Evolutionary conservation across 176 grass and related monocot genomes (phyloP), one percentile per base, ranked within the genome.

Genomic region (Aegilops sharonensis): DNA sequence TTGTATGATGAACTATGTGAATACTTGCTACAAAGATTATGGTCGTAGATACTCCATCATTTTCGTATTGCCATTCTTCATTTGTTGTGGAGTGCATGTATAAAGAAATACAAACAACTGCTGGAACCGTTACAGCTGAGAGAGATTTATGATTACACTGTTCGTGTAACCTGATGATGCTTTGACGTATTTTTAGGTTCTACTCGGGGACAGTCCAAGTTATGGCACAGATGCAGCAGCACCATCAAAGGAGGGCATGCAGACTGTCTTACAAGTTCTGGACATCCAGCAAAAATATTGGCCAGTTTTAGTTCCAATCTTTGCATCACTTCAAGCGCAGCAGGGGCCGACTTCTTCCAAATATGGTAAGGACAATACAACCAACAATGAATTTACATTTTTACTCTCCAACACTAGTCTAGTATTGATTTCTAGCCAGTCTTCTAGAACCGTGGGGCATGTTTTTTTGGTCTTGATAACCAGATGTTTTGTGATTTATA

Each of bases 221-320:
- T 62, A 60, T 45, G 36, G 85, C 68, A 72, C 63, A 78, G 50
- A 5, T 79, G 70, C 80, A 37, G 17, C 68, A 60, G 40, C 87
- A 81, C 93, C 96, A 89, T 95, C 96, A 80, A 85, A 80, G 66
- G 90, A 89, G 73, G 92, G 88, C 50, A 39, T 94, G 29, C 77
- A 86, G 42, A 94, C 89, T 82, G 82, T 98, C 85, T 81, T 92
- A 89, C 82, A 91, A 84, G 96, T 92, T 67, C 43, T 98, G 81
- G 60, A 82, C 82, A 89, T 94, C 74, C 96, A 98, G 78, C 40
- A 89, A 63, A 78, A 86, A 17, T 92, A 89, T 95, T 98, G 96
- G 96, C 93, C 90, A 75, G 70, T 88, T 87, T 88, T 98, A 72
- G 78, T 72, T 83, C 72, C 90, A 87, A 70, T 82, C 60, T 92